Evolutionary conservation across 352 stramenopile species (phyloP).

Genomic region (Phytophthora hybrid): DNA sequence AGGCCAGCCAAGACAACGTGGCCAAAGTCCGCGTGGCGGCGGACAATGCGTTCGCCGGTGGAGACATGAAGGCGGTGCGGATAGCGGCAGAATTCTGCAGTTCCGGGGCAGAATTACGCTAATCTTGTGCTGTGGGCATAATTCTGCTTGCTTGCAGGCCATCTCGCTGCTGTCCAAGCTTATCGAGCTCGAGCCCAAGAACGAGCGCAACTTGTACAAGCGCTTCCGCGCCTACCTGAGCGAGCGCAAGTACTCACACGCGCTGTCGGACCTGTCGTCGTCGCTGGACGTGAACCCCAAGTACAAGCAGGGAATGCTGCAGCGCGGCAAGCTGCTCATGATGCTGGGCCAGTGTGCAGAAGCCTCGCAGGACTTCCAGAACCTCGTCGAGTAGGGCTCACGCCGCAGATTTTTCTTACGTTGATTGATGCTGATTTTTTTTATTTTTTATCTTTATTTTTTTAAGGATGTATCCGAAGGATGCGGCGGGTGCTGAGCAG

Average conservation of each 20-base stretch:
- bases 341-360: slow-evolving; percentile 80
- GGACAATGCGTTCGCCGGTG: slow-evolving; percentile 81
- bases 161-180: slow-evolving; percentile 83
- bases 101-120: not conserved
- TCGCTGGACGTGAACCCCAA: slow-evolving; percentile 78
- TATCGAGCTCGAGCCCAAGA: slow-evolving; percentile 79
- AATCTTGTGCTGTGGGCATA: not conserved
- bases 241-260: slow-evolving; percentile 82
- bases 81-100: not conserved
- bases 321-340: slow-evolving; percentile 81
- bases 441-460: slow-evolving; percentile 4
- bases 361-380: slow-evolving; percentile 65
- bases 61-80: slow-evolving; percentile 69
- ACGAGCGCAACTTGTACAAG: slow-evolving; percentile 90
- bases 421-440: not conserved
- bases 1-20: slow-evolving; percentile 47
- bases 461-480: slow-evolving; percentile 66
- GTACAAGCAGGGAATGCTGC: slow-evolving; percentile 81
- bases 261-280: slow-evolving; percentile 72
- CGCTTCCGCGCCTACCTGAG: slow-evolving; percentile 83
- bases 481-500: slow-evolving; percentile 55
- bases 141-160: slow-evolving; percentile 41
- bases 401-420: slow-evolving; percentile 1
- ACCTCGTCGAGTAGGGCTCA: slow-evolving; percentile 49
- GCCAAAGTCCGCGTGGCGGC: slow-evolving; percentile 75